These are phyloP conservation scores for Harringtonia aguacate DNA, from an alignment of 2,329 filamentous ascomycete species.

Conservation along the genomic window DNA sequence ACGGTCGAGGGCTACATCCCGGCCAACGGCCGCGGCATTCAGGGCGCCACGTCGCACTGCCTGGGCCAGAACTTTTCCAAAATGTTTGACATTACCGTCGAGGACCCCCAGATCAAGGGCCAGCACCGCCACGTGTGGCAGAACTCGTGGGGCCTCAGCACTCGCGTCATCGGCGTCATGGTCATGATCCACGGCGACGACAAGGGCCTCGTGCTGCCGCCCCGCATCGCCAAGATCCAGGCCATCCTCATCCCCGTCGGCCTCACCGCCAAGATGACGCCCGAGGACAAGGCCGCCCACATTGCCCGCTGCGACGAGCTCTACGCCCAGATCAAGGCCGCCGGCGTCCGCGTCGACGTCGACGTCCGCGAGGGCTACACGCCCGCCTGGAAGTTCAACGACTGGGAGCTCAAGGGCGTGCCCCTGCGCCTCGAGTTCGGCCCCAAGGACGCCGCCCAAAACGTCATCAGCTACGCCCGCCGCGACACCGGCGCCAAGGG, in stretches of 20 bases:
- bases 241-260: constrained; percentile 85
- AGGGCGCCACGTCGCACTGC: constrained; percentile 89
- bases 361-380: constrained; percentile 87
- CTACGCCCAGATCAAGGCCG: constrained; percentile 55
- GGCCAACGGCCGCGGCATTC: constrained; percentile 88
- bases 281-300: constrained; percentile 69
- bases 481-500: constrained; percentile 81
- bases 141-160: constrained; percentile 98
- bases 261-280: constrained; percentile 74
- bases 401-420: constrained; percentile 95
- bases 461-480: constrained; percentile 74
- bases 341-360: constrained; percentile 65
- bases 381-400: constrained; percentile 96
- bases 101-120: constrained; percentile 77
- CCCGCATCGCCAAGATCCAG: constrained; percentile 78
- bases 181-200: constrained; percentile 97
- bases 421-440: constrained; percentile 92
- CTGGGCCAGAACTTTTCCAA: constrained; percentile 97
- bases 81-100: constrained; percentile 95
- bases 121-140: constrained; percentile 87
- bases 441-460: constrained; percentile 81
- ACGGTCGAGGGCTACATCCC: constrained; percentile 97
- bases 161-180: constrained; percentile 96
- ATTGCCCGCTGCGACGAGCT: constrained; percentile 67
- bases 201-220: constrained; percentile 87